phyloP scores from a whole-genome alignment of 139 green algal species.

The Chlorella sp. region DNA sequence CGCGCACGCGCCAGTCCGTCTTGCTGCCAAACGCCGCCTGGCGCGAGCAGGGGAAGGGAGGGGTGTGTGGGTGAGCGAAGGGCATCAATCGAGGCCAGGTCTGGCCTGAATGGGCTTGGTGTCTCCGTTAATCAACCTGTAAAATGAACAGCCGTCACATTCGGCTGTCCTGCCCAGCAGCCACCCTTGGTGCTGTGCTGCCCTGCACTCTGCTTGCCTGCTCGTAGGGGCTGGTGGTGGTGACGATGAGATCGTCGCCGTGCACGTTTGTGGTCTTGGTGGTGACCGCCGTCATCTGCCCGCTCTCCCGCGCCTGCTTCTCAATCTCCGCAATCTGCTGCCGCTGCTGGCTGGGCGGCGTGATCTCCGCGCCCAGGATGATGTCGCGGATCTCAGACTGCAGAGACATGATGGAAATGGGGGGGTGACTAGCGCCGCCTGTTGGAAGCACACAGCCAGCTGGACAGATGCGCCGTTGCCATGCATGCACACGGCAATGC shows the following conservation, averaged over 20 bases:
- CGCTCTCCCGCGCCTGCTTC: slow-evolving; percentile 90
- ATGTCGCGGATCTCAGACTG: slow-evolving; percentile 99
- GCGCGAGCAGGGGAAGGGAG: neutral
- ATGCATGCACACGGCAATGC: no score
- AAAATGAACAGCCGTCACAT: no score
- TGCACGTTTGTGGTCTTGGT: slow-evolving; percentile 97
- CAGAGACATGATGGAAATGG: neutral
- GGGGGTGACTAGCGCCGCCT: no score
- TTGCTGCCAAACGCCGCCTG: slow-evolving; percentile 90
- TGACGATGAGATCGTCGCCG: slow-evolving; percentile 97
- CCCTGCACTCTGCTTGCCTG: slow-evolving; percentile 49
- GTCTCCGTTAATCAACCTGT: no score
- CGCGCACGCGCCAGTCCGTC: slow-evolving; percentile 98
- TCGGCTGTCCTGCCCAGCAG: no score
- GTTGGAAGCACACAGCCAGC: no score
- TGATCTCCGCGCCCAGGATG: slow-evolving; percentile 99
- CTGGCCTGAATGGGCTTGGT: no score
- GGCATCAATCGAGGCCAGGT: no score
- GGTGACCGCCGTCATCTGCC: slow-evolving; percentile 92
- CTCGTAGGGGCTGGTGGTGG: slow-evolving; percentile 97
- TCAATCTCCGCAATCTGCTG: slow-evolving; percentile 99
- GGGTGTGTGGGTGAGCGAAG: neutral
- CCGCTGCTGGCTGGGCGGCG: slow-evolving; percentile 93
- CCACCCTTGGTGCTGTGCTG: no score
- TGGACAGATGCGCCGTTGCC: no score